Base-by-base conservation (phyloP, 306 rosid species). In the Comarum palustre region DNA sequence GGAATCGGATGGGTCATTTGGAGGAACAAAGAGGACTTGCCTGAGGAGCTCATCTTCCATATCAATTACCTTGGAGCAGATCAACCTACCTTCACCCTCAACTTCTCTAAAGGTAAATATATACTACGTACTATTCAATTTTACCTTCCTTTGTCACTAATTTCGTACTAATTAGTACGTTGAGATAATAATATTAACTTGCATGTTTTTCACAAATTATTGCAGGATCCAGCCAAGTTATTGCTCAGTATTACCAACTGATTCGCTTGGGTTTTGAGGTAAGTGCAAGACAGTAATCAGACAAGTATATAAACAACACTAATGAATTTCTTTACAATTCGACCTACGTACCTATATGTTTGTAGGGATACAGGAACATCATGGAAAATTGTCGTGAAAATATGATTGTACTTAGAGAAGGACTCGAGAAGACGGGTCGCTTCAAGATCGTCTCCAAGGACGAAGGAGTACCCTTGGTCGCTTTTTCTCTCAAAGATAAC, bases 71-170 rank as follows among this genome's bases (percentile, higher is more conserved):
- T 90, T 0, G 98, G 98, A 47, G 86, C 98, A 58, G 98, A 93
- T 72, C 98, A 93, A 71, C 98, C 98, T 80, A 93, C 98, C 52
- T 93, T 93, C 87, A 93, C 98, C 24, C 98, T 93, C 79, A 93
- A 93, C 73, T 93, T 93, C 87, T 93, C 98, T 58, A 93, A 93
- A 84, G 96, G 8, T 16, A 24, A 12, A 47, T 24, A 1, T 16
- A 48, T 24, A 4, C 6, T 34, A 34, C 4, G 5, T 34, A 34
- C 38, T 34, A 34, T 12, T 15, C 27, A 24, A 20, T 20, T 16
- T 32, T 13, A 57, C 19, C 24, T 55, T 42, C 2, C 43, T 58
- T 13, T 27, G 34, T 31, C 34, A 31, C 3, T 27, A 19, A 31
- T 60, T 31, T 31, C 7, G 36, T 60, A 42, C 15, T 63, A 16